Evolutionary conservation across 1,284 basidiomycete species (phyloP), one percentile per base, ranked within the genome.

Genomic region (Malassezia cuniculi): DNA sequence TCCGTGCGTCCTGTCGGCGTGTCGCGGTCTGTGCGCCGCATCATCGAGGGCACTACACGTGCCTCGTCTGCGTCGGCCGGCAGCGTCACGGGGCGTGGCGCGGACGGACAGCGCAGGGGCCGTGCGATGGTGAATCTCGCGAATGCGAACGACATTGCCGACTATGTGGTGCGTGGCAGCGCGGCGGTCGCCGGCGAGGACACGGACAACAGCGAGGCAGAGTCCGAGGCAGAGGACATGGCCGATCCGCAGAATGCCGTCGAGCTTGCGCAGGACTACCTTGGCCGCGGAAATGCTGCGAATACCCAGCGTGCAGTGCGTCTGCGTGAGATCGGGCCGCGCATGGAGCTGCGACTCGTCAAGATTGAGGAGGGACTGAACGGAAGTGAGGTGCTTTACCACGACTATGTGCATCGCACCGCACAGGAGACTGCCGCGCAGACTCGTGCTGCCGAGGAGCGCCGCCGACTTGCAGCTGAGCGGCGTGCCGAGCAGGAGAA

Each of bases 1-100:
- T 82, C 84, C 7, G 84, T 99, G 40, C 85, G 87, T 59, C 82
- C 89, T 1, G 83, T 89, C 60, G 90, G 90, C 34, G 80, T 97
- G 14, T 90, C 87, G 12, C 80, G 79, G 61, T 80, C 85, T 39
- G 81, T 99, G n/a, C 78, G 87, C 8, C 80, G 81, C 49, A 75
- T 95, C 20, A 75, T 99, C 36, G 83, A 85, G 61, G 81, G 80
- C 37, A 71, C 71, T 21, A 59, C 71, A 7, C 59, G 70, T 51
- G 18, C 46, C 11, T 42, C 46, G 14, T 16, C 35, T 3, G 46
- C 36, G 10, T 42, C 40, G 8, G 26, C 40, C 5, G 40, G 36
- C 9, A 39, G 38, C 15, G 39, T 47, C 1, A 41, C 44, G 9
- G 44, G 44, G 8, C 34, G 34, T 16, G 44, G 44, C 16, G 21